Evolutionary conservation across 768 basidiomycete genomes (phyloP).

Genomic region (Amyloporia xantha): DNA sequence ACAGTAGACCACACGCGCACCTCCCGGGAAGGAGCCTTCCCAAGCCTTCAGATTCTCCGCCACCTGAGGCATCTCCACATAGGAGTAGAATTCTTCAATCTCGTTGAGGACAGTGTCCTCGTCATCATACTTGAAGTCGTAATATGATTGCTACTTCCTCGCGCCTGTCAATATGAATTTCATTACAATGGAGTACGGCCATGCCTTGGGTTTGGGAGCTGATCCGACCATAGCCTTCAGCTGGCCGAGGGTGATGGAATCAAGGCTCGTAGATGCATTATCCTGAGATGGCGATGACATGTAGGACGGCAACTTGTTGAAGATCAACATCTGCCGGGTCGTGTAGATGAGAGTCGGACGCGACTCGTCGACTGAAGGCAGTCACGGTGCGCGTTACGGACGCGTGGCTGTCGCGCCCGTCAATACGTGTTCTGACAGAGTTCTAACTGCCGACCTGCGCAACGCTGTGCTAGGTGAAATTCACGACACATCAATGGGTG

Average conservation of each 20-base stretch:
- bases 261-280: conserved; percentile 27
- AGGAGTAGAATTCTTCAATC: conserved; percentile 97
- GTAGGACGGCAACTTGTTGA: conserved; percentile 24
- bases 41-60: conserved; percentile 84
- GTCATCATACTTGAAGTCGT: conserved; percentile 93
- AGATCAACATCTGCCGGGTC: conserved; percentile 25
- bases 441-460: background rate
- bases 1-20: conserved; percentile 49
- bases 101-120: conserved; percentile 95
- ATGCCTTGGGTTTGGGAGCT: conserved; percentile 70
- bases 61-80: conserved; percentile 90
- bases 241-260: conserved; percentile 78
- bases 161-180: conserved; percentile 14
- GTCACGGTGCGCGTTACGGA: background rate
- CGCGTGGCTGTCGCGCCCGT: background rate
- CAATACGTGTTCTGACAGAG: background rate
- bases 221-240: conserved; percentile 66
- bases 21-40: conserved; percentile 75
- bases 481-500: background rate
- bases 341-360: background rate
- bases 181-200: conserved; percentile 18
- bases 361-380: too few relatives aligned
- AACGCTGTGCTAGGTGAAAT: background rate
- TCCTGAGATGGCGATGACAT: conserved; percentile 26
- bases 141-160: conserved; percentile 65